These are phyloP conservation scores for Metschnikowia chrysomelidarum DNA, from an alignment of 805 yeast species.

Conservation along the genomic window DNA sequence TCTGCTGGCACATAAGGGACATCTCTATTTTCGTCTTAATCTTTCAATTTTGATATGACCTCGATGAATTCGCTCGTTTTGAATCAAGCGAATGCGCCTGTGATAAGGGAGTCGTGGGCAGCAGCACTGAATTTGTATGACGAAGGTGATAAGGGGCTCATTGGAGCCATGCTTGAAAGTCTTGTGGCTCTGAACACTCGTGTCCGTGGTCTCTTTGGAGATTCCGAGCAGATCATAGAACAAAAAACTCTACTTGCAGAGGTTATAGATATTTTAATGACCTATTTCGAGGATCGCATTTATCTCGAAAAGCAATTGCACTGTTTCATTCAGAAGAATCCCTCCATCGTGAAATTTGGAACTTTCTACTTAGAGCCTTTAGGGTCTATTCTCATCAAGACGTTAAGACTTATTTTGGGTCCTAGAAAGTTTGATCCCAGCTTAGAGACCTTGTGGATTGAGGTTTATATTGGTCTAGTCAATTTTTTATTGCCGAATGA, in stretches of 20 bases:
- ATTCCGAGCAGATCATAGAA: constrained; percentile 23
- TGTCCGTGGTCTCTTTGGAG: constrained; percentile 22
- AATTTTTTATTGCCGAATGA: constrained; percentile 31
- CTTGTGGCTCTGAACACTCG: constrained; percentile 32
- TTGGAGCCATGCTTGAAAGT: constrained; percentile 31
- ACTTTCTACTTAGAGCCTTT: constrained; percentile 38
- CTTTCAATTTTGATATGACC: too few species aligned
- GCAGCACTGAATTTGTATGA: constrained; percentile 27
- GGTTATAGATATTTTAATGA: constrained; percentile 30
- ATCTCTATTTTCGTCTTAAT: too few species aligned
- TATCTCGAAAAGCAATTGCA: constrained; percentile 33
- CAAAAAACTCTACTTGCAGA: constrained; percentile 39
- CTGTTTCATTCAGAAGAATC: constrained; percentile 33
- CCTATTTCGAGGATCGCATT: constrained; percentile 27
- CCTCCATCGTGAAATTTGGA: constrained; percentile 23
- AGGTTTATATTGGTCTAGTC: constrained; percentile 40
- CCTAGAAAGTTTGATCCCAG: constrained; percentile 26
- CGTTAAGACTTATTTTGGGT: constrained; percentile 38
- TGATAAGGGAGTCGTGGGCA: constrained; percentile 35
- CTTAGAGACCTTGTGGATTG: constrained; percentile 40
- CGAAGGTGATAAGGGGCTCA: constrained; percentile 31
- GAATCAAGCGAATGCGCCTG: constrained; percentile 18
- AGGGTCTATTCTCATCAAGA: constrained; percentile 39
- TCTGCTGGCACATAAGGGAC: too few species aligned
- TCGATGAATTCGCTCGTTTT: constrained; percentile 14